phyloP scores from a whole-genome alignment of 352 stramenopile genomes.

The Thalassiosira pacifica region DNA sequence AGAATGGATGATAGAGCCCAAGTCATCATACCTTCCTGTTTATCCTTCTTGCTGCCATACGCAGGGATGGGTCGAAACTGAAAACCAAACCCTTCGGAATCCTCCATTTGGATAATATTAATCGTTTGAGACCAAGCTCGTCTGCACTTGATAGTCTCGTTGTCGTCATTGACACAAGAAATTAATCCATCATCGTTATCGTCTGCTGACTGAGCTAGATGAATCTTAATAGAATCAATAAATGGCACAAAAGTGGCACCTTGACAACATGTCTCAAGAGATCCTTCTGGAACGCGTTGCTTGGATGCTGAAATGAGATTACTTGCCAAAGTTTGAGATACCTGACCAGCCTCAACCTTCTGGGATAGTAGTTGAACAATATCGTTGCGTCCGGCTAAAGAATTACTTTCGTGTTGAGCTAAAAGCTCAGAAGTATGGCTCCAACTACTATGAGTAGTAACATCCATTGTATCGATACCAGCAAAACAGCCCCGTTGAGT shows the following conservation, averaged over 20 bases:
- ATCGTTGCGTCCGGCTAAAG: slow-evolving; percentile 11
- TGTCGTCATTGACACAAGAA: neutral
- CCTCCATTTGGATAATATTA: slow-evolving; percentile 38
- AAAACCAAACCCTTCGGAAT: slow-evolving; percentile 9
- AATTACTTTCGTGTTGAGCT: slow-evolving; percentile 8
- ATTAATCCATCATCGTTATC: slow-evolving; percentile 11
- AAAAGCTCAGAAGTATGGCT: neutral
- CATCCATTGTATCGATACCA: neutral
- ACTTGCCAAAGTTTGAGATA: neutral
- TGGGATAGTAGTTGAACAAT: neutral
- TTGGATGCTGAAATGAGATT: slow-evolving; percentile 18
- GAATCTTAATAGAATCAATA: slow-evolving; percentile 7
- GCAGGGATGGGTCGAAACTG: slow-evolving; percentile 32
- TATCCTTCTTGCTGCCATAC: neutral
- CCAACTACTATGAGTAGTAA: neutral
- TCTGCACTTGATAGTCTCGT: neutral
- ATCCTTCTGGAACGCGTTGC: neutral
- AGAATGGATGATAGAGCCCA: slow-evolving; percentile 24
- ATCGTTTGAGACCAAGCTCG: slow-evolving; percentile 15
- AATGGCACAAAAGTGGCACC: slow-evolving; percentile 24
- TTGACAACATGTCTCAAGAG: slow-evolving; percentile 9
- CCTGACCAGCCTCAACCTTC: slow-evolving; percentile 18
- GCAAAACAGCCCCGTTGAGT: neutral
- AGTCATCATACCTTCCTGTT: neutral
- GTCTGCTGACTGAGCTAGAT: slow-evolving; percentile 2